These are phyloP conservation scores for Sphaerulina musiva DNA, from an alignment of 2,329 filamentous ascomycete genomes.

Conservation along the genomic window DNA sequence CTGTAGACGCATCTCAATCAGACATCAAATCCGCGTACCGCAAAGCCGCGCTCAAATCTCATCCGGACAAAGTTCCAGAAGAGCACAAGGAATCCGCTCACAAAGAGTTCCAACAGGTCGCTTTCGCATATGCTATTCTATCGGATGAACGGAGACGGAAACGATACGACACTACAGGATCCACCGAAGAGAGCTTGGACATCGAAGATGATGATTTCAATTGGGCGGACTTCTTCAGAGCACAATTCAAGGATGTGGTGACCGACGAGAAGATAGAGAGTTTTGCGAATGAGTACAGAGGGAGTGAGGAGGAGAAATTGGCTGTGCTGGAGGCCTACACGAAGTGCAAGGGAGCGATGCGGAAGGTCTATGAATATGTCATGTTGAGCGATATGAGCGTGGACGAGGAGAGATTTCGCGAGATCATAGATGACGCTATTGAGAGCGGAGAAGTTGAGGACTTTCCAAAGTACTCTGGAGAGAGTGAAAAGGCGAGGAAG, in stretches of 20 bases:
- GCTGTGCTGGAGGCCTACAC: constrained; percentile 74
- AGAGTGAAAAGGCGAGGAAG: constrained; percentile 47
- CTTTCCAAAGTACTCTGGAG: constrained; percentile 64
- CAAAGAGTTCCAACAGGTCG: constrained; percentile 77
- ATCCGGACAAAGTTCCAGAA: constrained; percentile 53
- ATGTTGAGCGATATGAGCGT: constrained; percentile 79
- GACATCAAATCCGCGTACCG: constrained; percentile 88
- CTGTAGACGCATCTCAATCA: constrained; percentile 60
- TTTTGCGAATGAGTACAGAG: constrained; percentile 73
- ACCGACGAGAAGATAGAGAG: constrained; percentile 66
- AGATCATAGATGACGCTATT: constrained; percentile 77
- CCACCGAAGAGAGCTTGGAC: constrained; percentile 72
- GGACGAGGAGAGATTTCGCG: constrained; percentile 79
- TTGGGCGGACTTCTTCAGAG: constrained; percentile 84
- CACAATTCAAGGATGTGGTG: constrained; percentile 72
- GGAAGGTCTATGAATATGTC: constrained; percentile 68
- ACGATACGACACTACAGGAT: constrained; percentile 85
- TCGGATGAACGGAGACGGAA: constrained; percentile 73
- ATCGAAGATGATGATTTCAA: constrained; percentile 63
- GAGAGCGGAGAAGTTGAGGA: constrained; percentile 57
- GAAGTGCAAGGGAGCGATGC: constrained; percentile 66
- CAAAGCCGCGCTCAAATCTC: constrained; percentile 79
- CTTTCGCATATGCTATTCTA: constrained; percentile 89
- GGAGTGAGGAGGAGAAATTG: constrained; percentile 73
- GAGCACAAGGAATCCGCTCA: constrained; percentile 67